These are phyloP conservation scores for Aspergillus cejpii DNA, from an alignment of 2,329 filamentous ascomycete genomes.

Conservation along the genomic window DNA sequence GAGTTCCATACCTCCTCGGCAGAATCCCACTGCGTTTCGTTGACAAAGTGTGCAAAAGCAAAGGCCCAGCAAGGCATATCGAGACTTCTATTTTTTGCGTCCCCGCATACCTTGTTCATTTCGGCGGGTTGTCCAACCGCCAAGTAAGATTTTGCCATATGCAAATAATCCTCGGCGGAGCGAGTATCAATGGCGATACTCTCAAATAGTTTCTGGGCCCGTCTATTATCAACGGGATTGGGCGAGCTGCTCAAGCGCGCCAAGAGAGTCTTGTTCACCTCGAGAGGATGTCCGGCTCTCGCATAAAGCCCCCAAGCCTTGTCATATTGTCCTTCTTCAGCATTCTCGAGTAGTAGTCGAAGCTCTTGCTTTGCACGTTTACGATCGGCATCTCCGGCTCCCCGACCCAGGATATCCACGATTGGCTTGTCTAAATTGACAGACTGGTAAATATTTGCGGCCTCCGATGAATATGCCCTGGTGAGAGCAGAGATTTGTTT, in stretches of 20 bases:
- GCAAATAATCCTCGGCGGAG: constrained; percentile 40
- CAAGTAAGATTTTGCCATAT: constrained; percentile 42
- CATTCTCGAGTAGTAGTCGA: constrained; percentile 12
- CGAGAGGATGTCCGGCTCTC: constrained; percentile 23
- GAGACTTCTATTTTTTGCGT: constrained; percentile 28
- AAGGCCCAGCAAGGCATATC: constrained; percentile 27
- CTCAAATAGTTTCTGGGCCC: constrained; percentile 44
- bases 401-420: constrained; percentile 2
- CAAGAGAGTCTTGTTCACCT: constrained; percentile 28
- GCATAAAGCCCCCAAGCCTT: constrained; percentile 41
- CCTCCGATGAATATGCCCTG: constrained; percentile 25
- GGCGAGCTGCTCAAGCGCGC: constrained; percentile 38
- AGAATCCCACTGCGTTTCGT: constrained; percentile 29
- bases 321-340: constrained; percentile 25
- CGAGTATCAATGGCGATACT: constrained; percentile 34
- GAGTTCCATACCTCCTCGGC: constrained; percentile 28
- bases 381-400: constrained; percentile 5
- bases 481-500: constrained; percentile 16
- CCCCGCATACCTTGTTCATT: constrained; percentile 38
- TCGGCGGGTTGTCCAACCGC: constrained; percentile 33
- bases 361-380: constrained; percentile 17
- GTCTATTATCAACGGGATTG: constrained; percentile 35
- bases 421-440: constrained; percentile 5
- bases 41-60: constrained; percentile 28
- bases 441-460: constrained; percentile 9